Percentiles rank a stretch among this genome's conserved stretches.
Conservation (phyloP, 164 flowering plant species). For the Amborella trichopoda region DNA sequence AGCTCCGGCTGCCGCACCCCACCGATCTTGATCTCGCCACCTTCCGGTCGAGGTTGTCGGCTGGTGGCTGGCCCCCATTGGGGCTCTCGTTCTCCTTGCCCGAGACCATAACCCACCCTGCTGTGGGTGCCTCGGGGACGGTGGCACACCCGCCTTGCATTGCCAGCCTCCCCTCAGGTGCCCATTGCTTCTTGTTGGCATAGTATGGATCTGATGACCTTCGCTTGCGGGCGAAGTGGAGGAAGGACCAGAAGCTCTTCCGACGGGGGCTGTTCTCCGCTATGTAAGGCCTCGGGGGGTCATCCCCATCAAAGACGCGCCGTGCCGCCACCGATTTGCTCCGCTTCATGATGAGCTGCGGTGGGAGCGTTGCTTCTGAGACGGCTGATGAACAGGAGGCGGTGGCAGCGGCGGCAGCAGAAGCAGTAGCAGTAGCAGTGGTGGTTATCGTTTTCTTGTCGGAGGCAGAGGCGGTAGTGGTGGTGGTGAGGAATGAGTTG, state of each 20-base stretch:
- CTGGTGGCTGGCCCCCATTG: conserved; percentile 19
- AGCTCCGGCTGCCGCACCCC: conserved; percentile 93
- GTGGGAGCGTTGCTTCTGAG: no score
- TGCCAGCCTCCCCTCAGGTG: no score
- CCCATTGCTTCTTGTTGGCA: no score
- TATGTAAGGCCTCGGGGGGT: neutral
- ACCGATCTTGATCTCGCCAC: conserved; percentile 96
- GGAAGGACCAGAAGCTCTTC: conserved; percentile 77
- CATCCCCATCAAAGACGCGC: conserved; percentile 17
- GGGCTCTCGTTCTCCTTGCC: conserved; percentile 30
- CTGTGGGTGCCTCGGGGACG: neutral
- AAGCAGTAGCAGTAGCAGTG: conserved; percentile 11
- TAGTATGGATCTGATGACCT: neutral
- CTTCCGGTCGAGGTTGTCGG: conserved; percentile 38
- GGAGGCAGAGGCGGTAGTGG: conserved; percentile 13
- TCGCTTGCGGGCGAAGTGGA: conserved; percentile 20
- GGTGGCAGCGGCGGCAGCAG: neutral
- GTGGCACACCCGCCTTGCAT: neutral
- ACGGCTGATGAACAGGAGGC: conserved; percentile 1
- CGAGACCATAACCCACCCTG: no score
- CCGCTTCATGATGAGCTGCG: conserved; percentile 47
- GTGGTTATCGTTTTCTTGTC: conserved; percentile 4
- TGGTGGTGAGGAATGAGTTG: no score
- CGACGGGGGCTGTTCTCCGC: conserved; percentile 26
- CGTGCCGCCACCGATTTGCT: conserved; percentile 55